Base-by-base conservation (phyloP, 768 basidiomycete species). In the Kwoniella sp. region DNA sequence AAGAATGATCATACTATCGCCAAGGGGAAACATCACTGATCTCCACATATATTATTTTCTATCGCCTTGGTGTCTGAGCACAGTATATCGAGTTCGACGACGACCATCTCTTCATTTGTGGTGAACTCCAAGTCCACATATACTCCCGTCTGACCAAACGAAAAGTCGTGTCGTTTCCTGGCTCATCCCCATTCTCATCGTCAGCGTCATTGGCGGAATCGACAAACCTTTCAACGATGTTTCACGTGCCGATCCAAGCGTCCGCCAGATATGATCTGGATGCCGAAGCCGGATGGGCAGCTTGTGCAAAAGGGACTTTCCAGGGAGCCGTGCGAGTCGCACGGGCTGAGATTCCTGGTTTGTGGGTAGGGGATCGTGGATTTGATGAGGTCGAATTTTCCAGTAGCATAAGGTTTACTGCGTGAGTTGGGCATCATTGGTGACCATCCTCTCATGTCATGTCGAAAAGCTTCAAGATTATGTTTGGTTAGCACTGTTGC, bases 81-180 rank as follows among this genome's bases (percentile, higher is more conserved):
- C 48, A 73, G 73, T 77, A 77, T 58, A 61, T 77, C 59, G 75
- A 77, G 50, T 72, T 77, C 47, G 75, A 77, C 61, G 71, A 77
- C 26, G 58, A 70, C 12, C 67, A 55, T 55, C 47, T 77, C 34
- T 77, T 74, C 51, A 20, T 74, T 30, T 74, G 73, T 54, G 48
- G 55, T 8, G 2, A 7, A 2, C 20, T 28, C 4, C 62, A 67
- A 30, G 50, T 72, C 15, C 55, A 67, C 47, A 64, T 76, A 26
- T 70, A 58, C 34, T 70, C 66, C 9, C 63, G 74, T 23, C 28
- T 20, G 17, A 66, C 68, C 4, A 59, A 64, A 13, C 37, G 23
- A 20, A 58, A 59, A 51, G 23, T 69, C 30, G 9, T 63, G 3
- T 51, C 72, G 2, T 73, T 73, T 54, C 74, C 74, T n/a, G 54